These are phyloP conservation scores for Fraxinus americana DNA, from an alignment of 257 asterid species.

Conservation along the genomic window DNA sequence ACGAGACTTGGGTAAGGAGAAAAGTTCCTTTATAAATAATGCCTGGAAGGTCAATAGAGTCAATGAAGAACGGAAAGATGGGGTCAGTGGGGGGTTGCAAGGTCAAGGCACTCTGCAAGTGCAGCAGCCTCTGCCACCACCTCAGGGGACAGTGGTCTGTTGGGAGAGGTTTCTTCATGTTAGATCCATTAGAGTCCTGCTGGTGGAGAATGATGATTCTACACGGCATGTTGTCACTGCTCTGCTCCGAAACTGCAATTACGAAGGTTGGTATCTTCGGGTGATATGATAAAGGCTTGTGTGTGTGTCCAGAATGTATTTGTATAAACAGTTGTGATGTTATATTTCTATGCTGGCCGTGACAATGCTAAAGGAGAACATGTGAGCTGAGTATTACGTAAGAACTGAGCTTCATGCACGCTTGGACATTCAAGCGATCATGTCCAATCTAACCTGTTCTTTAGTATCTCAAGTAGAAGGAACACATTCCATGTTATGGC, in stretches of 20 bases:
- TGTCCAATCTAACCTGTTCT: neutral
- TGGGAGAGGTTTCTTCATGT: conserved; percentile 94
- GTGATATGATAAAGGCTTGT: neutral
- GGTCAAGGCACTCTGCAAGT: conserved; percentile 37
- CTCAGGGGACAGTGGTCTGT: conserved; percentile 48
- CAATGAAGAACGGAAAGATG: conserved; percentile 13
- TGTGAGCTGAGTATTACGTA: neutral
- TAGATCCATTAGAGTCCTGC: conserved; percentile 74
- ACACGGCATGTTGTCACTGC: conserved; percentile 91
- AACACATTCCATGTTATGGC: neutral
- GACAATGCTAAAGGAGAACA: neutral
- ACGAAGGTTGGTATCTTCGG: conserved; percentile 57
- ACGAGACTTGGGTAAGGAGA: conserved; percentile 24
- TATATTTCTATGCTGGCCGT: neutral
- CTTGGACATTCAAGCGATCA: neutral
- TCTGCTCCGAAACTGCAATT: conserved; percentile 83
- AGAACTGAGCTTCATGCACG: neutral
- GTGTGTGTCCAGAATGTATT: neutral
- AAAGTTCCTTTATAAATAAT: conserved; percentile 5
- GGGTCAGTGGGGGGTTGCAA: conserved; percentile 30
- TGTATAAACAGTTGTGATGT: neutral
- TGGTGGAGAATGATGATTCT: conserved; percentile 86
- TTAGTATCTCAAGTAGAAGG: neutral
- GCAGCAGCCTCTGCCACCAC: conserved; percentile 45
- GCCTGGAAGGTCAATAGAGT: conserved; percentile 19